Evolutionary conservation across 2,329 filamentous ascomycete genomes (phyloP).

Genomic region (Botrytis elliptica): DNA sequence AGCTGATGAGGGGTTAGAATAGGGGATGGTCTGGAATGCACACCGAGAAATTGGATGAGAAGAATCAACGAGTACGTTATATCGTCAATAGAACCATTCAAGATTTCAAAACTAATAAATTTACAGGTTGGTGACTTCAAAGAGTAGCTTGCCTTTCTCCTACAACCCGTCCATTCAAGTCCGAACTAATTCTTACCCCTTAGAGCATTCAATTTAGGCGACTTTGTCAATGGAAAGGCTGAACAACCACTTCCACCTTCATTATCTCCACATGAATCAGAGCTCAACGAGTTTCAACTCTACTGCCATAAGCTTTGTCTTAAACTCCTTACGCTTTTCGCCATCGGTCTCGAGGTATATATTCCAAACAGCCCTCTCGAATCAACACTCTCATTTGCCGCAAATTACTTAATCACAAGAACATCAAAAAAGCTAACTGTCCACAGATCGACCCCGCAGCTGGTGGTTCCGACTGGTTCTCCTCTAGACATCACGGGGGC

Average conservation of each 20-base stretch:
- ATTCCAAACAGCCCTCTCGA: neutral
- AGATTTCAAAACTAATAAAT: constrained; percentile 21
- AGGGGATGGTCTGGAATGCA: constrained; percentile 88
- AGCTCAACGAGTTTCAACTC: constrained; percentile 65
- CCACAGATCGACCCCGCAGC: constrained; percentile 31
- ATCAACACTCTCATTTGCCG: neutral
- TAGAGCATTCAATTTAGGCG: constrained; percentile 89
- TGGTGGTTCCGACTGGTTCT: constrained; percentile 47
- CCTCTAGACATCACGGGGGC: constrained; percentile 58
- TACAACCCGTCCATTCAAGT: constrained; percentile 32
- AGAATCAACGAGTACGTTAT: constrained; percentile 64
- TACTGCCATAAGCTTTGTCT: constrained; percentile 72
- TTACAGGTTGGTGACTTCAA: constrained; percentile 77
- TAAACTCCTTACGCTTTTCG: constrained; percentile 73
- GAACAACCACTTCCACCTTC: constrained; percentile 73
- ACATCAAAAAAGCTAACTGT: neutral
- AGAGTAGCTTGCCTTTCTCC: constrained; percentile 55
- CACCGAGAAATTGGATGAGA: constrained; percentile 82
- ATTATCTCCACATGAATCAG: constrained; percentile 57
- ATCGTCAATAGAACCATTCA: constrained; percentile 34
- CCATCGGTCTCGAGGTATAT: constrained; percentile 66
- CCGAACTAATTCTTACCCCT: neutral
- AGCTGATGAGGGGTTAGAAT: constrained; percentile 55
- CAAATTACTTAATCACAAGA: neutral
- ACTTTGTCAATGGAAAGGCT: constrained; percentile 64